Base-by-base conservation (phyloP, 106 monocot species). In the Xerophyta viscosa region DNA sequence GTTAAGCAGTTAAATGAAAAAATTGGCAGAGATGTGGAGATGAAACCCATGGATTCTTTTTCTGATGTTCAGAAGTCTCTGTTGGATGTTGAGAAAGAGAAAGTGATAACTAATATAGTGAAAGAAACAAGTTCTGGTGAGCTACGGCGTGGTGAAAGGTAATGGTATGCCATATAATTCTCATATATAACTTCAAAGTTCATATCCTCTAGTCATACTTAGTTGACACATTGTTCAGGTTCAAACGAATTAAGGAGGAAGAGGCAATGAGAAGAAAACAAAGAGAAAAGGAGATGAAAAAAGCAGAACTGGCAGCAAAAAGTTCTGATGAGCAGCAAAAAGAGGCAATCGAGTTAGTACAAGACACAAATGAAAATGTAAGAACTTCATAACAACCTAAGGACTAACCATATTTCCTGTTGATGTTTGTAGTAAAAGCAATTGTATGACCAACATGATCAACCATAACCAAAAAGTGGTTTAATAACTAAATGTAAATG, bases 211-310 rank as follows among this genome's bases (percentile, higher is more conserved):
- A 21, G 17, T 33, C 59, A 60, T 41, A 5, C 22, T 53, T 30
- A 8, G 15, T 27, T 30, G 46, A 30, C 30, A 54, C 1, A 55
- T 9, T 25, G 3, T 37, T 43, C 66, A 92, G 86, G 59, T 92
- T 92, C 55, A 92, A 76, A 60, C 75, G 74, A 73, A 21, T 92
- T 41, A 92, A 83, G 71, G 82, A 80, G 57, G 65, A 83, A 65
- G 86, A 92, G 67, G 70, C 58, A 55, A 76, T 41, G 48, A 79
- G 66, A 58, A 86, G 64, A 53, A 67, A 59, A 28, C 61, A 76
- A 66, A 77, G 55, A 58, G 77, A 84, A 71, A 76, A 79, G 61
- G 62, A 64, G 30, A 58, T 33, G 42, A 61, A 25, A 29, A 65
- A 20, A 65, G 47, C 31, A 53, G 62, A 68, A 55, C 52, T 60